Base-by-base conservation (phyloP, 441 rosid genomes). In the Oxalis stricta region DNA sequence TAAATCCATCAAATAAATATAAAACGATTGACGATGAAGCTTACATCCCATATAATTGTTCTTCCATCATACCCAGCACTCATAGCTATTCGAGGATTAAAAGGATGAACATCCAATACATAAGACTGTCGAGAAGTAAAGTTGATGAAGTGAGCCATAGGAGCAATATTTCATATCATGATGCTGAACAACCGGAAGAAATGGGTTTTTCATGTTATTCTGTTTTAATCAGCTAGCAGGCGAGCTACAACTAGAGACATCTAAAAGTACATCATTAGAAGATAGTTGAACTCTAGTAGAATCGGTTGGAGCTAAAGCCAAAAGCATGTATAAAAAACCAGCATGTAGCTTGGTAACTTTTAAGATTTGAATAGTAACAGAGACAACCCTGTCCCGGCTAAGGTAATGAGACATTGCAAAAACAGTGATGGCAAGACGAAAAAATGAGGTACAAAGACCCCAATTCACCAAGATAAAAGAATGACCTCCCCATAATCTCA, bases 21-120 rank as follows among this genome's bases (percentile, higher is more conserved):
- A 17, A 18, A 12, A 35, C 38, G 38, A 7, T 43, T 30, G 10
- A 44, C 54, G n/a, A 37, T 42, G 52, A 38, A 64, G 71, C 92
- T 78, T 68, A 82, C 92, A 73, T 82, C 92, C 87, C 92, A 82
- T 53, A 82, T 69, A 42, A 82, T 82, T 55, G 92, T 79, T 62
- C 64, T 69, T 58, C 92, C 92, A 64, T 82, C 92, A 54, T 82
- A 82, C 51, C 92, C 92, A 56, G 92, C 92, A 46, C 92, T 82
- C 92, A 82, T 82, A 18, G 87, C 87, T 59, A 82, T 82, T 62
- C 92, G 76, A 33, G 92, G 86, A 56, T 82, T 78, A 62, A 64
- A 82, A 65, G 92, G 92, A 64, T 82, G 92, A 51, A 82, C 86
- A 71, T 82, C 92, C 77, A 82, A 67, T 58, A 82, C 92, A 66